These are phyloP conservation scores for Trifolium dubium DNA, from an alignment of 306 rosid genomes.

Conservation along the genomic window DNA sequence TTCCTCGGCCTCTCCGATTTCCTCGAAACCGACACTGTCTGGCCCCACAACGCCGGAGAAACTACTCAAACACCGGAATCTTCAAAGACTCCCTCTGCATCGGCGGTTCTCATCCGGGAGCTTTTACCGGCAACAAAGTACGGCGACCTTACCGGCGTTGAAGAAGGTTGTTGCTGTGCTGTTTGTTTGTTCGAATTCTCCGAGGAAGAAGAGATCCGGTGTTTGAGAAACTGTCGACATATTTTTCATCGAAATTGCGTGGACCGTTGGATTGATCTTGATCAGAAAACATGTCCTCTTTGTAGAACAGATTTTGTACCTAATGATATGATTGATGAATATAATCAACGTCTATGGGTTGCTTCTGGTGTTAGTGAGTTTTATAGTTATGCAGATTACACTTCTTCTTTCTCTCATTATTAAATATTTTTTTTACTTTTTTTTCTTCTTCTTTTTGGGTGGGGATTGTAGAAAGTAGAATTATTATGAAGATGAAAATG, in stretches of 20 bases:
- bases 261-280: slow-evolving; percentile 98
- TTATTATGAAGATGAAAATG: slow-evolving; percentile 12
- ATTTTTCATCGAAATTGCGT: slow-evolving; percentile 80
- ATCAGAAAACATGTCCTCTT: slow-evolving; percentile 88
- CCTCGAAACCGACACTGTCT: slow-evolving; percentile 43
- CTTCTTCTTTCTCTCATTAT: slow-evolving; percentile 38
- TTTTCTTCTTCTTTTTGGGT: not conserved
- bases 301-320: slow-evolving; percentile 84
- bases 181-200: slow-evolving; percentile 82
- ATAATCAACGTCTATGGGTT: slow-evolving; percentile 83
- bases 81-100: slow-evolving; percentile 45
- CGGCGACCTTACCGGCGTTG: slow-evolving; percentile 40
- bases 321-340: slow-evolving; percentile 65
- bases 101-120: slow-evolving; percentile 74
- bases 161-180: slow-evolving; percentile 60
- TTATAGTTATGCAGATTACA: slow-evolving; percentile 55
- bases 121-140: slow-evolving; percentile 69
- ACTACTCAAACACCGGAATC: slow-evolving; percentile 35
- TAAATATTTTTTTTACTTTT: slow-evolving; percentile 5
- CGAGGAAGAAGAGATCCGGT: slow-evolving; percentile 77
- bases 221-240: slow-evolving; percentile 82
- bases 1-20: slow-evolving; percentile 78
- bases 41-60: not conserved
- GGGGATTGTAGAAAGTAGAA: slow-evolving; percentile 12
- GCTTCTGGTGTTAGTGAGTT: slow-evolving; percentile 66